These are phyloP conservation scores for Scheffersomyces stipitis DNA, from an alignment of 805 yeast genomes.

Conservation along the genomic window DNA sequence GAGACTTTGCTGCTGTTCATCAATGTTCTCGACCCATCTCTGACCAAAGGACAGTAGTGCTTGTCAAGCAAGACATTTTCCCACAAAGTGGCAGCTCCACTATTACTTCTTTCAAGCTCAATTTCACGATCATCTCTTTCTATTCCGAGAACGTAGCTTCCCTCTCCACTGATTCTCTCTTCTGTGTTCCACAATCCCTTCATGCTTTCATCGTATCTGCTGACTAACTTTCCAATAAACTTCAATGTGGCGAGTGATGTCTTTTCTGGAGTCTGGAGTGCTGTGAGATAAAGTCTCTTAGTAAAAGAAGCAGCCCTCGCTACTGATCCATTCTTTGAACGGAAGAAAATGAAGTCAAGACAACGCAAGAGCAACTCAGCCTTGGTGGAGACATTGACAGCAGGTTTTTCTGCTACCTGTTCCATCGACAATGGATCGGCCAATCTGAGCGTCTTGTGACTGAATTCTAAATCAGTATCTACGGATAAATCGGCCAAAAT, in stretches of 20 bases:
- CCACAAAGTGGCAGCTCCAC: conserved; percentile 90
- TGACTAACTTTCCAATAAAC: conserved; percentile 73
- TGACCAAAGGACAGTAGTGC: conserved; percentile 83
- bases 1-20: conserved; percentile 36
- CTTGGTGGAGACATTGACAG: conserved; percentile 85
- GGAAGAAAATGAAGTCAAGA: conserved; percentile 78
- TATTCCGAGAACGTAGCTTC: conserved; percentile 52
- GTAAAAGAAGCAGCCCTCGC: conserved; percentile 77
- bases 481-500: conserved; percentile 65
- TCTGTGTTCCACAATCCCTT: conserved; percentile 82
- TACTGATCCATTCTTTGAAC: conserved; percentile 64
- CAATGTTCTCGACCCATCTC: conserved; percentile 55
- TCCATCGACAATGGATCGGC: conserved; percentile 65
- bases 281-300: conserved; percentile 68
- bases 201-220: conserved; percentile 65
- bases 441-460: conserved; percentile 75
- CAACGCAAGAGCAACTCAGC: conserved; percentile 79
- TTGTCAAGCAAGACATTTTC: conserved; percentile 75
- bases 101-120: conserved; percentile 72
- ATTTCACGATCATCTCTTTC: conserved; percentile 46
- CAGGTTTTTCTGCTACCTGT: conserved; percentile 51
- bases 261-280: conserved; percentile 83
- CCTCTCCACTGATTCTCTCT: conserved; percentile 83
- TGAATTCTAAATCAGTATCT: conserved; percentile 83
- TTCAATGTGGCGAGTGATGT: conserved; percentile 75